Evolutionary conservation across 2,329 filamentous ascomycete genomes (phyloP).

Genomic region (Lomentospora prolificans): DNA sequence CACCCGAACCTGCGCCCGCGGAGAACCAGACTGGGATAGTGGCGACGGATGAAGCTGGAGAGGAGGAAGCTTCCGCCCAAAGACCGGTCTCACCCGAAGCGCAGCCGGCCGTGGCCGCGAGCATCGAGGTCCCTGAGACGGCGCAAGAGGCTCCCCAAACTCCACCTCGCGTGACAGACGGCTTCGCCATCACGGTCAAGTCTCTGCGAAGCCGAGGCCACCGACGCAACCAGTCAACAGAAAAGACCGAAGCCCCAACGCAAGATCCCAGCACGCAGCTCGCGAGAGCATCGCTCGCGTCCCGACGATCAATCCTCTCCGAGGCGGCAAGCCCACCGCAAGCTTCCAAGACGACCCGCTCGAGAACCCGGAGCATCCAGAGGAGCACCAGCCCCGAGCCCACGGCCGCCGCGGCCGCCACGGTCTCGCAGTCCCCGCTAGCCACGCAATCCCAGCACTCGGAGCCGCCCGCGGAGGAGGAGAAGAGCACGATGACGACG

Average conservation of each 20-base stretch:
- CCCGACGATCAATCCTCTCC: not conserved
- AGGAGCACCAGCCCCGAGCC: constrained; percentile 8
- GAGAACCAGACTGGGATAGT: not conserved
- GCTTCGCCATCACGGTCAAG: constrained; percentile 7
- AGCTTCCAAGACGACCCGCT: constrained; percentile 9
- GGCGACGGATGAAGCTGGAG: not conserved
- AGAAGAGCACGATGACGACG: constrained; percentile 17
- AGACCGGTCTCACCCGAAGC: not conserved
- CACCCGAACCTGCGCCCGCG: not conserved
- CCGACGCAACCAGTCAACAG: not conserved
- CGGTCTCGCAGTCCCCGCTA: not conserved
- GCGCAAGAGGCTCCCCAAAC: not conserved
- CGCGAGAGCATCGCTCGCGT: constrained; percentile 8
- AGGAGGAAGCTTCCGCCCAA: not conserved
- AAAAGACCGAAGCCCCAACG: not conserved
- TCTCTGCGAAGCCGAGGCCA: constrained; percentile 6
- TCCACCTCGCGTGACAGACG: not conserved
- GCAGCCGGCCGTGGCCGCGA: not conserved
- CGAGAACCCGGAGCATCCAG: constrained; percentile 9
- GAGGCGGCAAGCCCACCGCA: constrained; percentile 1
- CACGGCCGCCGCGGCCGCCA: not conserved
- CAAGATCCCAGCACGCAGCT: constrained; percentile 7
- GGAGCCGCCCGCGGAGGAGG: not conserved
- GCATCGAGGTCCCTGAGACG: not conserved
- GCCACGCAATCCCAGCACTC: not conserved